Conservation (phyloP, 106 monocot species). For the Allium sativum region DNA sequence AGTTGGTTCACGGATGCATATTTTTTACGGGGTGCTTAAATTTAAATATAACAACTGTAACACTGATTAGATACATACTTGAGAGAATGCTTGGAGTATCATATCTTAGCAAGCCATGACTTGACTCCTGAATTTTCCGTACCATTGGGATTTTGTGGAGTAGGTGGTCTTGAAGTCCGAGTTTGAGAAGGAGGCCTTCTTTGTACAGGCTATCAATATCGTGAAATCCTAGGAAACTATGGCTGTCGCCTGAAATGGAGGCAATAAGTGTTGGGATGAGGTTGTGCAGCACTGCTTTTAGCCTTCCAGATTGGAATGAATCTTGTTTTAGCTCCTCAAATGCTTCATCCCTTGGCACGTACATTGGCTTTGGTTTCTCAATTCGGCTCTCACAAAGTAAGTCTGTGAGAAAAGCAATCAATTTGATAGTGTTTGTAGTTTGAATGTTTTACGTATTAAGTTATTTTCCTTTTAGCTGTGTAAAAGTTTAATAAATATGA, state of each 20-base stretch:
- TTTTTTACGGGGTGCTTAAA: no score
- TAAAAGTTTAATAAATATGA: no score
- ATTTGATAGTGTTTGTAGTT: no score
- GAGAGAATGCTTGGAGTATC: constrained; percentile 74
- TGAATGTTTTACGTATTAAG: no score
- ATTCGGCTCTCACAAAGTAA: constrained; percentile 43
- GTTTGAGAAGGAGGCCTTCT: constrained; percentile 40
- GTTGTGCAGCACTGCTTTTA: constrained; percentile 59
- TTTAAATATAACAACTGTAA: no score
- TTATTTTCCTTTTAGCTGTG: no score
- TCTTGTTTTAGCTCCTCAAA: constrained; percentile 73
- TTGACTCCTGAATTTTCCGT: constrained; percentile 54
- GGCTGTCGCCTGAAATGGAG: constrained; percentile 45
- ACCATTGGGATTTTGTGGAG: constrained; percentile 58
- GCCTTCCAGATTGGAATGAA: constrained; percentile 38
- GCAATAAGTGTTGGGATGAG: constrained; percentile 63
- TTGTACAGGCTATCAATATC: constrained; percentile 83
- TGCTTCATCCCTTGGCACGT: constrained; percentile 72
- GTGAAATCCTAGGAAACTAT: constrained; percentile 69
- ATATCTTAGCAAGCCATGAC: constrained; percentile 59
- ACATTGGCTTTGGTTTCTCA: constrained; percentile 64
- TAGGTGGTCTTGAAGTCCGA: constrained; percentile 60
- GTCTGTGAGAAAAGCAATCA: constrained; percentile 15
- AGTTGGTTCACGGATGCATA: no score
- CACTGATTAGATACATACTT: constrained; percentile 29